phyloP scores from a whole-genome alignment of 139 green algal genomes.

The Trebouxia sp. region DNA sequence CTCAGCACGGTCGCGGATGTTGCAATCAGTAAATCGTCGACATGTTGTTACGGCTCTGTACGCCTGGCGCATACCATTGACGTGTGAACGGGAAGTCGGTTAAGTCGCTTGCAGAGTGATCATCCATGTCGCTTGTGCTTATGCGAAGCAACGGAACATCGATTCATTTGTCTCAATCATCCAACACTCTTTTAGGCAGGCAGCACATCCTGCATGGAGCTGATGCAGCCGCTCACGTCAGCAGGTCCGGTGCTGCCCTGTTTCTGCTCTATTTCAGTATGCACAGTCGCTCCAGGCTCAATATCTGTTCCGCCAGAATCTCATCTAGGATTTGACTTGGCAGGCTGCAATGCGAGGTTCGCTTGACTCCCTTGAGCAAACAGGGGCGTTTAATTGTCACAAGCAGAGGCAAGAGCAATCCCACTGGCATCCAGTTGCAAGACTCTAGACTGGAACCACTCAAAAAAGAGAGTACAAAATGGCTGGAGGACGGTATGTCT shows the following conservation, averaged over 20 bases:
- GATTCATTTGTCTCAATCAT: neutral
- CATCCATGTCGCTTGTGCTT: neutral
- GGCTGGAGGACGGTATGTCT: too few relatives aligned
- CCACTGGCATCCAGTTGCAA: slow-evolving; percentile 9
- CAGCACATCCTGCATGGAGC: neutral
- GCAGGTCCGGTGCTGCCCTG: neutral
- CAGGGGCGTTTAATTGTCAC: neutral
- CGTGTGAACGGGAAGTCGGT: too few relatives aligned
- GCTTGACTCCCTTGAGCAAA: neutral
- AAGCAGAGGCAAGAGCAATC: neutral
- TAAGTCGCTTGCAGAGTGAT: too few relatives aligned
- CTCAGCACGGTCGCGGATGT: too few relatives aligned
- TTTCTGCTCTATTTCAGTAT: neutral
- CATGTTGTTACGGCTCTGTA: too few relatives aligned
- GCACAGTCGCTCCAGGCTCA: too few relatives aligned
- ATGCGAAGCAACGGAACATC: neutral
- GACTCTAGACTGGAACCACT: too few relatives aligned
- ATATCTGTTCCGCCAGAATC: too few relatives aligned
- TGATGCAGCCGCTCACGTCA: neutral
- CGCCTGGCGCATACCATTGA: too few relatives aligned
- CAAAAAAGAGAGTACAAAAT: too few relatives aligned
- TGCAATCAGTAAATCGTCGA: too few relatives aligned
- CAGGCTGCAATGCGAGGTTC: neutral
- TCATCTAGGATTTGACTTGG: neutral
- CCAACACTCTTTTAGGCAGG: neutral